These are phyloP conservation scores for Aspergillus hancockii DNA, from an alignment of 495 filamentous ascomycete genomes.

Conservation along the genomic window DNA sequence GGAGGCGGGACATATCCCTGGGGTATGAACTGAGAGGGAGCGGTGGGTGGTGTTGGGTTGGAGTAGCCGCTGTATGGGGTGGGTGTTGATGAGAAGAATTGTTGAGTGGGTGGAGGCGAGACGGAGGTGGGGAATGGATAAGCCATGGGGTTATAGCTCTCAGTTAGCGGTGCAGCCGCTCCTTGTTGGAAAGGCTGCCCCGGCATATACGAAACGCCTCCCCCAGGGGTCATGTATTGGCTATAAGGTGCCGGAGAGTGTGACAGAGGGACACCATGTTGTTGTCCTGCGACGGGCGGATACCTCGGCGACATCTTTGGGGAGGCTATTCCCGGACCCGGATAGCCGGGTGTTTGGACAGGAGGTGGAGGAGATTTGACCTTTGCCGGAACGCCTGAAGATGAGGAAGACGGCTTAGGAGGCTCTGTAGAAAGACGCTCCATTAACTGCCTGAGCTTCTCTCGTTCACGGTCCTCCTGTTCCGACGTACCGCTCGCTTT, in stretches of 20 bases:
- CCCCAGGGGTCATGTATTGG: slow-evolving; percentile 36
- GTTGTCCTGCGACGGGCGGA: slow-evolving; percentile 37
- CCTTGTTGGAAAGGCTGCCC: slow-evolving; percentile 48
- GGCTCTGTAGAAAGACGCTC: slow-evolving; percentile 88
- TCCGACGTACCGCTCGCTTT: slow-evolving; percentile 65
- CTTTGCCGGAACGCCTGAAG: slow-evolving; percentile 42
- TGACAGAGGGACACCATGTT: slow-evolving; percentile 34
- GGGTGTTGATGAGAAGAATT: slow-evolving; percentile 43
- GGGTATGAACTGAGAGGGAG: slow-evolving; percentile 56
- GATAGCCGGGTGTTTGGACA: slow-evolving; percentile 41
- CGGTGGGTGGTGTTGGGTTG: slow-evolving; percentile 38
- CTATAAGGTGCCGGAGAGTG: slow-evolving; percentile 46
- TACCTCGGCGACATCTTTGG: slow-evolving; percentile 51
- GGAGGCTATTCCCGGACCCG: slow-evolving; percentile 36
- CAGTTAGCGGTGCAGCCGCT: slow-evolving; percentile 45
- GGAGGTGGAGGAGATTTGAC: slow-evolving; percentile 47
- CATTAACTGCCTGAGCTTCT: slow-evolving; percentile 86
- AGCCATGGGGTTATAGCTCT: slow-evolving; percentile 57
- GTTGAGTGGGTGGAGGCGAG: slow-evolving; percentile 47
- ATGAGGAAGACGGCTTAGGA: slow-evolving; percentile 42
- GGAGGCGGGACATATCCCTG: slow-evolving; percentile 89
- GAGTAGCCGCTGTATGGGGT: slow-evolving; percentile 36
- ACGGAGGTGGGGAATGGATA: slow-evolving; percentile 52
- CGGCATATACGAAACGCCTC: slow-evolving; percentile 32
- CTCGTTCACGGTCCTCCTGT: slow-evolving; percentile 83